Evolutionary conservation across 176 grass and related monocot species (phyloP).

Genomic region (Cenchrus purpureus): DNA sequence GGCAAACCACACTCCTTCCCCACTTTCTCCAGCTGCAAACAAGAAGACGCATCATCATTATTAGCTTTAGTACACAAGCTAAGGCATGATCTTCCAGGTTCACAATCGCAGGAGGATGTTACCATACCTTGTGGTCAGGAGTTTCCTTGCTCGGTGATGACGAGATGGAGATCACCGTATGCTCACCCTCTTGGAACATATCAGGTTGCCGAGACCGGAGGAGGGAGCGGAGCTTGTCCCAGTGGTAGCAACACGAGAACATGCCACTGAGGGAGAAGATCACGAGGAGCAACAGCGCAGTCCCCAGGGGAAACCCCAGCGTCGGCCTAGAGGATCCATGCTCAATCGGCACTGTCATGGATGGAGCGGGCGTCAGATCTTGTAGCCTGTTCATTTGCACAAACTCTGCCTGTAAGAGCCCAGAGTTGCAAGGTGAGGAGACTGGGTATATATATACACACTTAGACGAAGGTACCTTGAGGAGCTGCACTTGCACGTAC

Average conservation of each 20-base stretch:
- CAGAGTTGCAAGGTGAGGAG: slow-evolving; percentile 34
- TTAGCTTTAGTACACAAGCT: not conserved
- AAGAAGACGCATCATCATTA: not conserved
- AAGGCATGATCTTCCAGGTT: not conserved
- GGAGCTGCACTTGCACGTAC: slow-evolving; percentile 41
- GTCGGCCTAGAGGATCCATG: slow-evolving; percentile 61
- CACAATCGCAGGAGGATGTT: not conserved
- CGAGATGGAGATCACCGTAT: slow-evolving; percentile 38
- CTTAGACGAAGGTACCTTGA: slow-evolving; percentile 31
- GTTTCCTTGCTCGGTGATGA: slow-evolving; percentile 41
- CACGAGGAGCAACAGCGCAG: slow-evolving; percentile 77
- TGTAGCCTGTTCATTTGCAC: slow-evolving; percentile 48
- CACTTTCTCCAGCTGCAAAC: slow-evolving; percentile 47
- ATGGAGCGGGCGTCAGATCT: slow-evolving; percentile 53
- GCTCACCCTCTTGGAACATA: slow-evolving; percentile 36
- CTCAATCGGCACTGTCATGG: slow-evolving; percentile 33
- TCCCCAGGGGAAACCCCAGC: slow-evolving; percentile 84
- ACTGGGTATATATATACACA: slow-evolving; percentile 28
- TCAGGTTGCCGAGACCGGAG: slow-evolving; percentile 41
- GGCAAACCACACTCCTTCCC: slow-evolving; percentile 65
- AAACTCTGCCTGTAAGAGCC: slow-evolving; percentile 39
- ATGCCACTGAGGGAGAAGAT: slow-evolving; percentile 92
- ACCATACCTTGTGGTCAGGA: slow-evolving; percentile 52
- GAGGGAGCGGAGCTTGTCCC: slow-evolving; percentile 85
- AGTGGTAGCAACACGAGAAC: slow-evolving; percentile 95